Evolutionary conservation across 2,329 filamentous ascomycete genomes (phyloP).

Genomic region (Sarocladiaceae sp.): DNA sequence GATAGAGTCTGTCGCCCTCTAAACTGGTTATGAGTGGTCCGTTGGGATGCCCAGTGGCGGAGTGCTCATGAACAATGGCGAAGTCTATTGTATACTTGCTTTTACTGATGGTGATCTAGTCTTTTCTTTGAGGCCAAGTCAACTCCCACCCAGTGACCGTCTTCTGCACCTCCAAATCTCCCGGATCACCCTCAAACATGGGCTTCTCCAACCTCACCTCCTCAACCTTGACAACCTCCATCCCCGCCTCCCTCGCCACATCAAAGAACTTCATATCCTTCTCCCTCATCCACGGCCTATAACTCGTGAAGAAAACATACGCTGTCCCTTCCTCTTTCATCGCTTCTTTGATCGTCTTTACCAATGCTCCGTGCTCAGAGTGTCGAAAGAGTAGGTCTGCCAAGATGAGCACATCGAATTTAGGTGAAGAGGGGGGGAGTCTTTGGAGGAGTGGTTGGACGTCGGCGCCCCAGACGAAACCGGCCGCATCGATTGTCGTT

Average conservation of each 20-base stretch:
- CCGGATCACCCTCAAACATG: constrained; percentile 85
- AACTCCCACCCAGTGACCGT: constrained; percentile 79
- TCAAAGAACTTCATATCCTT: constrained; percentile 88
- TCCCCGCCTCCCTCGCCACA: constrained; percentile 63
- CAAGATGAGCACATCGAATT: constrained; percentile 79
- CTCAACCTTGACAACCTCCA: constrained; percentile 73
- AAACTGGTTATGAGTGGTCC: no score
- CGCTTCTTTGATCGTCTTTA: constrained; percentile 66
- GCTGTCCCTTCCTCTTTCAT: constrained; percentile 54
- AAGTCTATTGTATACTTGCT: no score
- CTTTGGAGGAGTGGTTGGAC: constrained; percentile 53
- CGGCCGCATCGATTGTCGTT: constrained; percentile 51
- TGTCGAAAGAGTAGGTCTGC: constrained; percentile 91
- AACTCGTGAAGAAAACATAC: constrained; percentile 90
- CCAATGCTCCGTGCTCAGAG: constrained; percentile 74
- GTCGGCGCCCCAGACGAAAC: constrained; percentile 80
- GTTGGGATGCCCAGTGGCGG: no score
- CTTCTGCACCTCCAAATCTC: constrained; percentile 74
- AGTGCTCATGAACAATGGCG: no score
- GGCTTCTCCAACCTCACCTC: constrained; percentile 80
- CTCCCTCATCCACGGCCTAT: constrained; percentile 83
- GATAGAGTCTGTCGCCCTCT: no score
- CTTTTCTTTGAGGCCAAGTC: constrained; percentile 61
- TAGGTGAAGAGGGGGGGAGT: constrained; percentile 37
- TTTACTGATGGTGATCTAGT: no score